These are phyloP conservation scores for Xerocomus potaroensis DNA, from an alignment of 768 basidiomycete species.

Conservation along the genomic window DNA sequence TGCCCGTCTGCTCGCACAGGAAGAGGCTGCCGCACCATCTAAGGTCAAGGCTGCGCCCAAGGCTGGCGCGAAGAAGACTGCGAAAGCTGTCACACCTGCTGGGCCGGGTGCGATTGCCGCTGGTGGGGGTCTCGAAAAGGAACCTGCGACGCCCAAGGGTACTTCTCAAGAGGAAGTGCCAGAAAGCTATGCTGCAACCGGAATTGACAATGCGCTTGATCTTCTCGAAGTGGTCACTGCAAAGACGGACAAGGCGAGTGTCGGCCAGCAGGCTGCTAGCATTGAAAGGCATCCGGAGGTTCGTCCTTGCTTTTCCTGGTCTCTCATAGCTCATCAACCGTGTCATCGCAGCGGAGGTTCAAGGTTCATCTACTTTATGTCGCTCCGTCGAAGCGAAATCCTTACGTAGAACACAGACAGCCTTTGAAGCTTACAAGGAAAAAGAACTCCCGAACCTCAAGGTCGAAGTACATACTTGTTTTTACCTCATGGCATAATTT, in stretches of 20 bases:
- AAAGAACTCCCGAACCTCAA: constrained; percentile 76
- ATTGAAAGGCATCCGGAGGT: constrained; percentile 94
- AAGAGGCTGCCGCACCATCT: constrained; percentile 59
- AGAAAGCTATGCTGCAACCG: constrained; percentile 78
- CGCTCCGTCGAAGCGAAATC: background rate
- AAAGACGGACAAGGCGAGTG: constrained; percentile 89
- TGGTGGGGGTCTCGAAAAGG: constrained; percentile 45
- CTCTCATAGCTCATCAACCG: constrained; percentile 10
- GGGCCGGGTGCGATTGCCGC: constrained; percentile 85
- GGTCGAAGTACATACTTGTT: constrained; percentile 55
- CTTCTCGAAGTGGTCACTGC: constrained; percentile 84
- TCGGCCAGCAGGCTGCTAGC: constrained; percentile 81
- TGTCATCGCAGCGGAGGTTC: constrained; percentile 66
- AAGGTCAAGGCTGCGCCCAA: constrained; percentile 66
- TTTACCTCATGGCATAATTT: background rate
- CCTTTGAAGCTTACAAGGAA: constrained; percentile 89
- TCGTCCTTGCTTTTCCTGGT: constrained; percentile 20
- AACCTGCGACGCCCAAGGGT: constrained; percentile 20
- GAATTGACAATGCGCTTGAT: constrained; percentile 88
- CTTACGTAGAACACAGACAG: constrained; percentile 45
- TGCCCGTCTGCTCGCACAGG: constrained; percentile 81
- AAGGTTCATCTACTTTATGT: constrained; percentile 47
- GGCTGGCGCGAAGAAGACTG: constrained; percentile 53
- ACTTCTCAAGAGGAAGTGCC: constrained; percentile 38
- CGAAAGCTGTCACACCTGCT: constrained; percentile 55